Evolutionary conservation across 1,284 basidiomycete species (phyloP).

Genomic region (Irpex sp.): DNA sequence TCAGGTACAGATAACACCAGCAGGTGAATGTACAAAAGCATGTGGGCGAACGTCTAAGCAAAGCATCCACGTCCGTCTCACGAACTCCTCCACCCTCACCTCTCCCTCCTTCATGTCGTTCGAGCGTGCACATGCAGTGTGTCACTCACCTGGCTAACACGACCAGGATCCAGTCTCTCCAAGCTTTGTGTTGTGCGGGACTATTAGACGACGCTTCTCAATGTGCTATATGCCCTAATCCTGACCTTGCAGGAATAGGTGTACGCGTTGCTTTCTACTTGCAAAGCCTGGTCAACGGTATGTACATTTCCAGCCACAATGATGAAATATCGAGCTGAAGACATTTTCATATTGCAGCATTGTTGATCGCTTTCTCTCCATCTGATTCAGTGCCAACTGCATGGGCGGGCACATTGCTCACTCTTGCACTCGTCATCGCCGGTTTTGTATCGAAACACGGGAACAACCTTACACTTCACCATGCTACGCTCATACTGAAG

Average conservation of each 20-base stretch:
- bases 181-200: slow-evolving; percentile 2
- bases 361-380: slow-evolving; percentile 24
- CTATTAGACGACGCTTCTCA: not conserved
- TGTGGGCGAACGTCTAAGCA: not conserved
- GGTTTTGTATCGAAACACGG: slow-evolving; percentile 22
- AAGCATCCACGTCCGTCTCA: not conserved
- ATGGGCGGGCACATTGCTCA: slow-evolving; percentile 26
- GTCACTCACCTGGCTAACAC: not conserved
- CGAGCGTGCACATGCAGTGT: not conserved
- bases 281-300: slow-evolving; percentile 25
- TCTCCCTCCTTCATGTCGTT: not conserved
- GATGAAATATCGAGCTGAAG: not conserved
- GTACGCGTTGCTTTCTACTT: slow-evolving; percentile 25
- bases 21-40: not conserved
- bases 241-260: slow-evolving; percentile 24
- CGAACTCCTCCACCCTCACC: not conserved
- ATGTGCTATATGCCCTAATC: slow-evolving; percentile 21
- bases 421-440: slow-evolving; percentile 23
- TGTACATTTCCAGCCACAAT: slow-evolving; percentile 7
- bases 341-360: slow-evolving; percentile 11
- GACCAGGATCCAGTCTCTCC: not conserved
- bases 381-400: slow-evolving; percentile 24
- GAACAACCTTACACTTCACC: slow-evolving; percentile 21
- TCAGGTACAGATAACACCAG: not conserved
- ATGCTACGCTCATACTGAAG: slow-evolving; percentile 25